Percentiles rank a stretch among this genome's conserved stretches.
phyloP scores from a whole-genome alignment of 805 yeast genomes.

The Hanseniaspora singularis region DNA sequence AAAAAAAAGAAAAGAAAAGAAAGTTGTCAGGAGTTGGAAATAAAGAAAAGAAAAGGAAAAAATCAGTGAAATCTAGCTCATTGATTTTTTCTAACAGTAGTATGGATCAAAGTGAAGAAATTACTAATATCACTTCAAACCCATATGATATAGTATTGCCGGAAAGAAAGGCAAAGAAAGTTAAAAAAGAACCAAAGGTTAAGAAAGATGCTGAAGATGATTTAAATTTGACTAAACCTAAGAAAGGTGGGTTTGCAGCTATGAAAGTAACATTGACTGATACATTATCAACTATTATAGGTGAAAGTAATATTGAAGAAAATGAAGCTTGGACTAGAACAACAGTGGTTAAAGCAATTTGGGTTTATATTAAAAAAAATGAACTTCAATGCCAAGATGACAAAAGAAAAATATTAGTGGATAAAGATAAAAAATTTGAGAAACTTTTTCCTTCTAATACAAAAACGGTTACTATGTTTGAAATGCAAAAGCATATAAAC shows the following conservation, averaged over 20 bases:
- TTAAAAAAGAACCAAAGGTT: not conserved
- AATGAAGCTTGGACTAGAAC: conserved; percentile 33
- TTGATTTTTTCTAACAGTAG: no score
- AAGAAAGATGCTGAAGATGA: not conserved
- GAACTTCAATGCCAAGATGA: conserved; percentile 57
- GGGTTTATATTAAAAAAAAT: conserved; percentile 58
- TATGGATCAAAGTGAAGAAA: not conserved
- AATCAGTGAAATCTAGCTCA: no score
- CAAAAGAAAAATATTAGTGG: conserved; percentile 41
- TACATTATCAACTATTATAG: not conserved
- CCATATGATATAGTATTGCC: not conserved
- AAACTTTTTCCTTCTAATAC: conserved; percentile 43
- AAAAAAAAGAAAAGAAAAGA: not conserved
- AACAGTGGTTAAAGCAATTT: conserved; percentile 53
- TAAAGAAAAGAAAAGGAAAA: not conserved
- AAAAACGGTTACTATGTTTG: conserved; percentile 41
- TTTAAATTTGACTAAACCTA: no score
- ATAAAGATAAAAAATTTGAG: conserved; percentile 40
- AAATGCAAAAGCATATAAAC: conserved; percentile 26
- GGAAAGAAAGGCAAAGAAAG: not conserved
- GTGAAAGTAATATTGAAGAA: not conserved
- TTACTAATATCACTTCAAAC: not conserved
- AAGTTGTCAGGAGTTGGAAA: no score
- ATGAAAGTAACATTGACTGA: not conserved
- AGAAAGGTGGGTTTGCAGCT: not conserved